Conservation (phyloP, 2,329 filamentous ascomycete genomes). For the Dactylella cylindrospora region DNA sequence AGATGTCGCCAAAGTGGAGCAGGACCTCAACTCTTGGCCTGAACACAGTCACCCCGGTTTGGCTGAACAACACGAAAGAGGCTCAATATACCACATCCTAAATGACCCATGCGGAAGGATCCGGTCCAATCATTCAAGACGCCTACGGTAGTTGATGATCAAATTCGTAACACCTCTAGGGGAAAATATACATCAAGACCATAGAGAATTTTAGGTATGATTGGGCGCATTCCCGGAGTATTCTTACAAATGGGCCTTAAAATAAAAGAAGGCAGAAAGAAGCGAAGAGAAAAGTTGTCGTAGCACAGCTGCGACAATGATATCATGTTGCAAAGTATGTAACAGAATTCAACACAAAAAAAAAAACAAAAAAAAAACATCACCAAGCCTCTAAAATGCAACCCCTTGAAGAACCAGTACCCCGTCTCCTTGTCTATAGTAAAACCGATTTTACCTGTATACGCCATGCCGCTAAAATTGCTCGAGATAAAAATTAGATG, state of each 20-base stretch:
- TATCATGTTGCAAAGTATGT: neutral
- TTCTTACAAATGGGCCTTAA: too few relatives aligned
- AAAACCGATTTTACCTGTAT: slow-evolving; percentile 29
- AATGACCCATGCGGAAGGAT: slow-evolving; percentile 24
- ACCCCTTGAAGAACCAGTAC: slow-evolving; percentile 9
- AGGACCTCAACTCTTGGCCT: slow-evolving; percentile 2
- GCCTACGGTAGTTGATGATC: slow-evolving; percentile 30
- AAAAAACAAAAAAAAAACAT: slow-evolving; percentile 13
- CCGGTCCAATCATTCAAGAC: too few relatives aligned
- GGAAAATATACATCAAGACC: too few relatives aligned
- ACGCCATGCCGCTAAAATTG: slow-evolving; percentile 41
- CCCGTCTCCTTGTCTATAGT: slow-evolving; percentile 23
- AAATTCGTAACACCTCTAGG: too few relatives aligned
- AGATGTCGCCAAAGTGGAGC: slow-evolving; percentile 37
- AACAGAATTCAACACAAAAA: neutral
- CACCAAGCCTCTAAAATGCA: slow-evolving; percentile 32
- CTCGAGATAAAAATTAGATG: slow-evolving; percentile 26
- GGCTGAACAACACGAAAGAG: slow-evolving; percentile 43
- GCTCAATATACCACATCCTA: slow-evolving; percentile 29
- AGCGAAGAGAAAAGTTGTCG: too few relatives aligned
- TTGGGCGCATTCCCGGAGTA: too few relatives aligned
- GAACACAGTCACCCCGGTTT: slow-evolving; percentile 16
- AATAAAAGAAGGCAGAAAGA: too few relatives aligned
- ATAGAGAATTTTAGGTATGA: too few relatives aligned
- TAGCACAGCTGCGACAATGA: too few relatives aligned